Evolutionary conservation across 2,329 filamentous ascomycete genomes (phyloP).

Genomic region (Colletotrichum sp.): DNA sequence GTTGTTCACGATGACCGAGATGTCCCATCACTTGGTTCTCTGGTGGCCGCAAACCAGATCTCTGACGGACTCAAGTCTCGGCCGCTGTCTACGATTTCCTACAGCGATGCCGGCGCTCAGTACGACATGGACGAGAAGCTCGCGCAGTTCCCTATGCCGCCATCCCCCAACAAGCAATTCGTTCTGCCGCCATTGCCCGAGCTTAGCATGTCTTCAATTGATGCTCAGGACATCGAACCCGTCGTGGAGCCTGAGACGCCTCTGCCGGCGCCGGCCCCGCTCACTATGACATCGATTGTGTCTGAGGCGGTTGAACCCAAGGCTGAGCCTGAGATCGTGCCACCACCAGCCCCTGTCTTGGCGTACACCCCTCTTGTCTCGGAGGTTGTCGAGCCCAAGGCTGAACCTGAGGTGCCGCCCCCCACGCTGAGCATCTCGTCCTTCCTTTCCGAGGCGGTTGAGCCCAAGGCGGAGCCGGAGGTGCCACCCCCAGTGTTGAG

Average conservation of each 20-base stretch:
- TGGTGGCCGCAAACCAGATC: constrained; percentile 29
- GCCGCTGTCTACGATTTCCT: constrained; percentile 51
- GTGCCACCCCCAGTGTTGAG: constrained; percentile 16
- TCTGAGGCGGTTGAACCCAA: constrained; percentile 35
- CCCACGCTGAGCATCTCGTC: constrained; percentile 40
- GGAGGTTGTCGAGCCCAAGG: constrained; percentile 43
- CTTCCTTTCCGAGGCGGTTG: constrained; percentile 36
- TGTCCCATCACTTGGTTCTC: constrained; percentile 47
- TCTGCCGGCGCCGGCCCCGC: constrained; percentile 32
- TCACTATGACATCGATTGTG: constrained; percentile 35
- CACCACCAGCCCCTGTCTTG: constrained; percentile 25
- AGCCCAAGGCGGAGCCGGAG: constrained; percentile 37
- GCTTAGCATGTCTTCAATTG: constrained; percentile 49
- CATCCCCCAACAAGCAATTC: constrained; percentile 39
- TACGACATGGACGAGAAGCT: constrained; percentile 57
- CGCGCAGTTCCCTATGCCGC: constrained; percentile 59
- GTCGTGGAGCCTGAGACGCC: constrained; percentile 36
- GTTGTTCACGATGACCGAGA: constrained; percentile 26
- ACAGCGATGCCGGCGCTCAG: constrained; percentile 58
- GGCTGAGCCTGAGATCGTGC: constrained; percentile 28
- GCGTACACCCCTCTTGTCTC: constrained; percentile 44
- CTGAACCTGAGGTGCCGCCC: constrained; percentile 23
- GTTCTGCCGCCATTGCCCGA: constrained; percentile 35
- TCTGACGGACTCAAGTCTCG: constrained; percentile 36
- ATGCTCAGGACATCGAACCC: constrained; percentile 49